Conservation (phyloP, 1,284 basidiomycete genomes). For the Naganishia sp. region DNA sequence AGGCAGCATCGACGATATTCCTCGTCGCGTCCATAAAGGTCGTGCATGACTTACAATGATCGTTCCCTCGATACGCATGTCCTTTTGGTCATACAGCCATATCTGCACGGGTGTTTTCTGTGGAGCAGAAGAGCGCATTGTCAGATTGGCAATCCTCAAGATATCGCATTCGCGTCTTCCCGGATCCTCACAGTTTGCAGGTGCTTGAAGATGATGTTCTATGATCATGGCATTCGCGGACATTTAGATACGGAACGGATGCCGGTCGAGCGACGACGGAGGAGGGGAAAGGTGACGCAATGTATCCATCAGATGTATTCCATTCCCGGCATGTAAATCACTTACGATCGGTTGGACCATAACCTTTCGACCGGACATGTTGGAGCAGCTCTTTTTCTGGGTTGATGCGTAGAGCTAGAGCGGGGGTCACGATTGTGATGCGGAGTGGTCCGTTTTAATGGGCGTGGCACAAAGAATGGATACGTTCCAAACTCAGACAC, state of each 20-base stretch:
- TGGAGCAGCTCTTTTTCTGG: slow-evolving; percentile 45
- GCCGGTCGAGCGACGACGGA: not conserved
- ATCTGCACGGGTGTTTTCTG: slow-evolving; percentile 84
- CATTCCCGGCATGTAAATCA: slow-evolving; percentile 35
- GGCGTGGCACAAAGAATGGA: not conserved
- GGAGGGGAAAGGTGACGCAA: not conserved
- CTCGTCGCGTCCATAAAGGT: too few species aligned
- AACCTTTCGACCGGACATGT: slow-evolving; percentile 89
- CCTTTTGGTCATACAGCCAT: slow-evolving; percentile 97
- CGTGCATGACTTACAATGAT: slow-evolving; percentile 76
- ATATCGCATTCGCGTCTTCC: too few species aligned
- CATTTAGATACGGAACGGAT: slow-evolving; percentile 24
- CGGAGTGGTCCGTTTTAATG: not conserved
- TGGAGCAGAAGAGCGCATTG: not conserved
- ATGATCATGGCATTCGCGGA: slow-evolving; percentile 1
- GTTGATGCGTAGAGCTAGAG: not conserved
- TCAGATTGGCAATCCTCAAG: not conserved
- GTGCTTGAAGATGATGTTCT: slow-evolving; percentile 99
- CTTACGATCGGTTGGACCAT: slow-evolving; percentile 97
- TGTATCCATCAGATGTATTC: not conserved
- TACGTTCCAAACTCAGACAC: not conserved
- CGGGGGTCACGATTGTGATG: slow-evolving; percentile 12
- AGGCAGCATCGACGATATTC: too few species aligned
- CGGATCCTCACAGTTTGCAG: slow-evolving; percentile 63
- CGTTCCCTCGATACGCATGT: slow-evolving; percentile 94